Conservation (phyloP, 2,329 filamentous ascomycete genomes). For the Decorospora gaudefroyi region DNA sequence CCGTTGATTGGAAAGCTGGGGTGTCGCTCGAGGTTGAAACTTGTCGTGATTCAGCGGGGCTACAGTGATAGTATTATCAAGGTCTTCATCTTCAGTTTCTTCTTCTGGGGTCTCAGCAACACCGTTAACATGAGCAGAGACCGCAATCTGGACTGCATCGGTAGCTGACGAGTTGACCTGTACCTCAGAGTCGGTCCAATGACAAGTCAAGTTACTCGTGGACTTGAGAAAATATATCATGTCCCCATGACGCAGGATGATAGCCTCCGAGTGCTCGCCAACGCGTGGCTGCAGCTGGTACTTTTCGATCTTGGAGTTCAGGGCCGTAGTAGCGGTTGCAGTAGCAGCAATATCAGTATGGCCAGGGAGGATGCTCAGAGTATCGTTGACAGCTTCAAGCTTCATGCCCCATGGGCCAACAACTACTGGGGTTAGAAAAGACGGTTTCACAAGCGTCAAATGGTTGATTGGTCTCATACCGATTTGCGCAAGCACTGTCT, state of each 20-base stretch:
- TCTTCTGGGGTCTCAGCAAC: conserved; percentile 18
- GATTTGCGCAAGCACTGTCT: conserved; percentile 25
- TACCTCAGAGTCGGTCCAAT: conserved; percentile 28
- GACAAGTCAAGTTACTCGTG: conserved; percentile 18
- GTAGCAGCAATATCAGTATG: background rate
- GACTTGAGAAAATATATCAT: conserved; percentile 21
- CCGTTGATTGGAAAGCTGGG: conserved; percentile 27
- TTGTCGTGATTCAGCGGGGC: conserved; percentile 23
- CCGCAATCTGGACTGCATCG: conserved; percentile 9
- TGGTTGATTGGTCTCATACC: conserved; percentile 22
- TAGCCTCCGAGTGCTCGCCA: conserved; percentile 25
- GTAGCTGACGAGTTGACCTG: conserved; percentile 42
- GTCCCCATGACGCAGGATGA: conserved; percentile 39
- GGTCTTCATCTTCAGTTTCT: conserved; percentile 35
- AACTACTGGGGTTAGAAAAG: conserved; percentile 12
- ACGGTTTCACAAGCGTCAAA: background rate
- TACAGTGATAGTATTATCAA: conserved; percentile 24
- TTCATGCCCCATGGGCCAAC: conserved; percentile 29
- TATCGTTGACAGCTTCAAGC: conserved; percentile 29
- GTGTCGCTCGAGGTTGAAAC: conserved; percentile 27
- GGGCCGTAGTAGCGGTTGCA: background rate
- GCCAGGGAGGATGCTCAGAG: conserved; percentile 25
- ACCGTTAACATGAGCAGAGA: conserved; percentile 4
- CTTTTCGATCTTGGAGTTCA: conserved; percentile 13
- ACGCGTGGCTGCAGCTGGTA: conserved; percentile 29